phyloP scores from a whole-genome alignment of 352 stramenopile genomes.

The Elongisporangium anandrum region DNA sequence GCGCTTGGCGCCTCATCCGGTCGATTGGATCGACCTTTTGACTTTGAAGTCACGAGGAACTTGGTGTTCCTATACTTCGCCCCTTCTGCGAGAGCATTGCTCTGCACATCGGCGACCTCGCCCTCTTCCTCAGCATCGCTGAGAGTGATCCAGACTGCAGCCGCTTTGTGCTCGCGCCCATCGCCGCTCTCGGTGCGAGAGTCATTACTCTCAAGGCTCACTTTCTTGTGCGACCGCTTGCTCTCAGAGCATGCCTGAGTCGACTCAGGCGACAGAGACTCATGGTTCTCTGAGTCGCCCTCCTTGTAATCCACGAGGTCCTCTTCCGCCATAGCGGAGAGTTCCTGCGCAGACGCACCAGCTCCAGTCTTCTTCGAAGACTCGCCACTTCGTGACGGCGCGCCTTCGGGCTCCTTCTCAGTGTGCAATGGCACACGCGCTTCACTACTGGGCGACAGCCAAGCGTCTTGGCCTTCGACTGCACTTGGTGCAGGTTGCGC shows the following conservation, averaged over 20 bases:
- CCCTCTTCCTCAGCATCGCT: not conserved
- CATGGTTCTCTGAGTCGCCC: not conserved
- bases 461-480: no score
- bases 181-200: not conserved
- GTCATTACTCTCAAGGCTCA: not conserved
- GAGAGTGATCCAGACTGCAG: not conserved
- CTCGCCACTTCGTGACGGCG: no score
- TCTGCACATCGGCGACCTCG: not conserved
- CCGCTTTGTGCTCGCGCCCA: not conserved
- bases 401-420: no score
- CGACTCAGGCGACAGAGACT: not conserved
- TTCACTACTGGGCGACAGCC: no score
- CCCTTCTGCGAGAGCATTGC: not conserved
- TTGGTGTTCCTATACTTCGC: not conserved
- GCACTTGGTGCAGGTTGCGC: no score
- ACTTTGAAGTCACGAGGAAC: not conserved
- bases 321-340: no score
- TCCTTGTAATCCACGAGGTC: no score
- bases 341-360: no score
- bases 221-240: not conserved
- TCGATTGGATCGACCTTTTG: not conserved
- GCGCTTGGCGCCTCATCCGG: not conserved
- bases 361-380: no score
- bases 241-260: not conserved
- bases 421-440: no score